Base-by-base conservation (phyloP, 2,329 filamentous ascomycete species). In the Penicillium sp. region DNA sequence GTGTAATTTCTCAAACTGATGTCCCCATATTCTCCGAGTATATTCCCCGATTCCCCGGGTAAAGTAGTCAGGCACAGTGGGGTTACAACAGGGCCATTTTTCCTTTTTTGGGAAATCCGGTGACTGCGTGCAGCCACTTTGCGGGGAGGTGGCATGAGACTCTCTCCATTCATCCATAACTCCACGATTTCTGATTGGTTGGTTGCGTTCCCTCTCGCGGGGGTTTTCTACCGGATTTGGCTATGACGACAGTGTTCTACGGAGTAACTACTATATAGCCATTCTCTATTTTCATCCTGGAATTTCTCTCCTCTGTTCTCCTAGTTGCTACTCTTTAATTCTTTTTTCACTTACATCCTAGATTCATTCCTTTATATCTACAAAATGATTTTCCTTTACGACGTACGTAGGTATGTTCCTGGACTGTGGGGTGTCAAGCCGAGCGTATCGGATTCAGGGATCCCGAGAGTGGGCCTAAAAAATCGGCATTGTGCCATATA, bases 71-170 rank as follows among this genome's bases (percentile, higher is more conserved):
- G 31, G 33, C 19, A 48, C 12, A 23, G 41, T 54, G 50, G 54
- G 52, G 62, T 63, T 50, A 48, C 9, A 21, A 1, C 31, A 50
- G 55, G 56, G 40, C 47, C 19, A 15, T 37, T 43, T 57, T 55
- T 55, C 41, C 48, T 25, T 29, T 46, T 57, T 38, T n/a, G 45
- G 55, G 42, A 15, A 51, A 37, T 46, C 35, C 63, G 63, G 63
- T 64, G 62, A 62, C 62, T 52, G 27, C 29, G 55, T 59, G 41
- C 31, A 61, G 63, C 35, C 37, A 52, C 51, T 63, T 62, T 63
- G 62, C 57, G 54, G 50, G 52, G 49, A 31, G n/a, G 9, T 23
- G 35, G 6, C 1, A 33, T 10, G n/a, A 12, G 29, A 40, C 10
- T 48, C 21, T 42, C 35, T 43, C 15, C 25, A 27, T 46, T 50